Evolutionary conservation across 305 asterid species (phyloP), one percentile per base, ranked within the genome.

Genomic region (Andrographis paniculata): DNA sequence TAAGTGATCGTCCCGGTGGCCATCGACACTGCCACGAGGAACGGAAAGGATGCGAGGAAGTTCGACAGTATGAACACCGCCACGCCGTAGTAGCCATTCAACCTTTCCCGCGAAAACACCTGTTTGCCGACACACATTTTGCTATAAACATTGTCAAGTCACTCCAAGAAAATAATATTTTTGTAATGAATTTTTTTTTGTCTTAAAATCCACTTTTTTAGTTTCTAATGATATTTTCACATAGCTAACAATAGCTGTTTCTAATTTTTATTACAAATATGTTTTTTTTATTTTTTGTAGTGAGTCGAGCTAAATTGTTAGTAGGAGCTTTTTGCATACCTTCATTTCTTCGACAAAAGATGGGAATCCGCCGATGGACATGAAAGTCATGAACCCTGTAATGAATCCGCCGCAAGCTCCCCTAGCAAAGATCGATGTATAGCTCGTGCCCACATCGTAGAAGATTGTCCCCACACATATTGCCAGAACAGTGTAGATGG

Each of bases 331-430:
- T 12, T n/a, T 27, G 9, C 6, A 5, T 59, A 87, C 93, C 87
- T 74, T 78, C 94, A 87, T 80, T 56, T 83, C 96, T 67, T 83
- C 94, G 1, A 83, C 62, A 52, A 87, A 87, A 18, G 94, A 87
- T 14, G 96, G 96, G 53, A 87, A 87, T 50, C 96, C 96, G 19
- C 94, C 96, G 20, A 87, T 87, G 40, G 96, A 87, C 96, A 87
- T 87, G 75, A 87, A 87, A 38, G 94, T 83, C 94, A 87, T 83
- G 48, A 75, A 87, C 18, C 96, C 96, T 0, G 94, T 76, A 0
- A 87, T 70, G 31, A 87, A 87, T 27, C 94, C 94, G 22, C 86
- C 89, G 52, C 94, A 82, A 37, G 94, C 94, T 62, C 89, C 94
- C 20, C 89, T 46, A 42, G 94, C 94, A 36, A 84, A 67, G 48